A percentile compares a stretch with the other conserved stretches of the same genome.
These are phyloP conservation scores for Eleusine coracana DNA, from an alignment of 176 grass and related monocot species.

Conservation along the genomic window DNA sequence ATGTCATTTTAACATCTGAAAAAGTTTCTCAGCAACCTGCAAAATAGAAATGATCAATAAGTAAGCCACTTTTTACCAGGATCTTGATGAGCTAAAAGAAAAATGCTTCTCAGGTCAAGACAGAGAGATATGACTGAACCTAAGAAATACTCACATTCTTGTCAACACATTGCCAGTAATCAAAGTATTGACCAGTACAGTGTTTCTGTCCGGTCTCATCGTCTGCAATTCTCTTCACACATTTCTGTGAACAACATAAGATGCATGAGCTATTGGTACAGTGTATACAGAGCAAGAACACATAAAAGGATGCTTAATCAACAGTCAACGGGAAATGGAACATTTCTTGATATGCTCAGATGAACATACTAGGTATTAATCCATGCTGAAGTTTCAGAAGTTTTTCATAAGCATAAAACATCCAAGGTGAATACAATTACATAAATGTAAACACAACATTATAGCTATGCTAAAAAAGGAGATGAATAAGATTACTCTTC, in stretches of 20 bases:
- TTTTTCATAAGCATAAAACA: conserved; percentile 21
- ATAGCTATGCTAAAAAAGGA: not conserved
- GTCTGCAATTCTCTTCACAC: conserved; percentile 66
- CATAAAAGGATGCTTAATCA: conserved; percentile 23
- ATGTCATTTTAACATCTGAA: conserved; percentile 70
- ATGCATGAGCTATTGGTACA: conserved; percentile 36
- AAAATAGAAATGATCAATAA: conserved; percentile 22
- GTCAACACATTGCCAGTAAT: conserved; percentile 92
- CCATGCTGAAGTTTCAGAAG: conserved; percentile 11
- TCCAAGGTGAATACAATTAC: not conserved
- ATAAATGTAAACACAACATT: not conserved
- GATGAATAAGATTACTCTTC: not conserved
- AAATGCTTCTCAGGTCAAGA: conserved; percentile 9
- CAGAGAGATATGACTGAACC: not conserved
- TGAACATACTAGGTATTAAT: not conserved
- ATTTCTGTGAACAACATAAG: conserved; percentile 61
- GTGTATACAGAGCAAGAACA: conserved; percentile 31
- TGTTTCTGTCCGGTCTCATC: conserved; percentile 88
- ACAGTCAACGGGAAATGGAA: not conserved
- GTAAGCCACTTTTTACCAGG: not conserved
- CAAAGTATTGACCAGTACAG: conserved; percentile 93
- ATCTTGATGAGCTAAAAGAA: conserved; percentile 29
- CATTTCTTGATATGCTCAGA: conserved; percentile 25
- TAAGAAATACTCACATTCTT: conserved; percentile 67
- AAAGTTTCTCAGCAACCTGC: conserved; percentile 88